These are phyloP conservation scores for Alternaria alternata DNA, from an alignment of 2,329 filamentous ascomycete genomes.

Conservation along the genomic window DNA sequence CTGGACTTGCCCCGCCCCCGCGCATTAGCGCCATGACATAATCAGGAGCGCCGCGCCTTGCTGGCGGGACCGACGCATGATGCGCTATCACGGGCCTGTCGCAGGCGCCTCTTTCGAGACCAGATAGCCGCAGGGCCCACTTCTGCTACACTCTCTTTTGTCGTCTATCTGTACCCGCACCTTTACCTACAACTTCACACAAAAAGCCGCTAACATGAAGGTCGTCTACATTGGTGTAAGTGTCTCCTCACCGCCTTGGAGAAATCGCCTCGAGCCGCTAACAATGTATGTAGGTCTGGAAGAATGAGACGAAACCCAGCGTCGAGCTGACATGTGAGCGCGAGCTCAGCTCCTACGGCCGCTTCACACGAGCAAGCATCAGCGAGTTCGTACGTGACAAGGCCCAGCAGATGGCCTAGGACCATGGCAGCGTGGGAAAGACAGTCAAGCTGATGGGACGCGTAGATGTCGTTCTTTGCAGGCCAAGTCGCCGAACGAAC, in stretches of 20 bases:
- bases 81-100: neutral
- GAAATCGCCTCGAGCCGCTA: no score
- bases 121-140: neutral
- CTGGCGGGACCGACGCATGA: slow-evolving; percentile 12
- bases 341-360: slow-evolving; percentile 79
- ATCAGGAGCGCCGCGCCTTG: slow-evolving; percentile 12
- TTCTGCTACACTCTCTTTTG: neutral
- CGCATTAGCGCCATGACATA: slow-evolving; percentile 31
- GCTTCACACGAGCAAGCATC: slow-evolving; percentile 70
- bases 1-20: slow-evolving; percentile 34
- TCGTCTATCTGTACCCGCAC: neutral
- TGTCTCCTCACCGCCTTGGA: slow-evolving; percentile 31
- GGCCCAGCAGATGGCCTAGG: no score
- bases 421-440: no score
- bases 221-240: slow-evolving; percentile 86
- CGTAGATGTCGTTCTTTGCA: slow-evolving; percentile 81
- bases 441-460: slow-evolving; percentile 14
- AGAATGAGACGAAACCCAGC: slow-evolving; percentile 77
- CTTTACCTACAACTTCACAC: no score
- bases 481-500: slow-evolving; percentile 90
- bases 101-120: neutral
- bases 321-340: slow-evolving; percentile 79
- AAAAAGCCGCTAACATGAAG: slow-evolving; percentile 69
- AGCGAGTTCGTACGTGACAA: slow-evolving; percentile 35
- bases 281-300: slow-evolving; percentile 69